Evolutionary conservation across 2,329 filamentous ascomycete species (phyloP), one percentile per base, ranked within the genome.

Genomic region (Arachnomyces sp.): DNA sequence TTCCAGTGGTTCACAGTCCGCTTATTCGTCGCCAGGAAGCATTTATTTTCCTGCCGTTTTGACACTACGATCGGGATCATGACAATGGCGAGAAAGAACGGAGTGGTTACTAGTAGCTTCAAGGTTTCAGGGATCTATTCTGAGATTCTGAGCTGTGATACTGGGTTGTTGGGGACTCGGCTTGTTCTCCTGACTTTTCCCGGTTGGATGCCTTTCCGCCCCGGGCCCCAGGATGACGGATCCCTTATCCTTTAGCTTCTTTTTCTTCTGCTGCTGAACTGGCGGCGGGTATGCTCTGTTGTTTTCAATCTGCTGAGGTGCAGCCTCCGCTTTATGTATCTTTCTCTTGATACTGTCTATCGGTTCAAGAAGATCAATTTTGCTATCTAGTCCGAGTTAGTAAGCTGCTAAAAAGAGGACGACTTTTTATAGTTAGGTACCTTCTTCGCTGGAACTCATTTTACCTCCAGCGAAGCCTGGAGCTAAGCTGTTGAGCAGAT

Each of bases 361-460:
- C 0, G 75, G 51, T 56, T 96, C 92, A 13, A 96, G 76, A n/a
- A 96, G 73, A 57, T 96, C 92, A 50, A 96, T 93, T 68, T 95
- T 95, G 57, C 80, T 86, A 62, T 89, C 82, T 52, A 68, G 65
- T 52, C 7, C 12, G 32, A 7, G 11, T 42, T 39, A 43, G 36
- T 28, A 5, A 4, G 30, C 16, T 14, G 7, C 2, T 13, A 1
- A 25, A 43, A 44, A 25, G 25, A 29, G 16, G 14, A 15, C 25
- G 18, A 13, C 28, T 6, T 5, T 29, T 38, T 17, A 9, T n/a
- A 28, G 21, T 13, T 18, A 3, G 17, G 13, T 55, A 58, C 55
- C 59, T 51, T 53, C 66, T 44, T 82, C 78, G 53, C 78, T 83
- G n/a, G 81, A 76, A 55, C 77, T 82, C 87, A 95, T 95, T 72